Conservation (phyloP, 2,329 filamentous ascomycete genomes). For the Beauveria varroae region DNA sequence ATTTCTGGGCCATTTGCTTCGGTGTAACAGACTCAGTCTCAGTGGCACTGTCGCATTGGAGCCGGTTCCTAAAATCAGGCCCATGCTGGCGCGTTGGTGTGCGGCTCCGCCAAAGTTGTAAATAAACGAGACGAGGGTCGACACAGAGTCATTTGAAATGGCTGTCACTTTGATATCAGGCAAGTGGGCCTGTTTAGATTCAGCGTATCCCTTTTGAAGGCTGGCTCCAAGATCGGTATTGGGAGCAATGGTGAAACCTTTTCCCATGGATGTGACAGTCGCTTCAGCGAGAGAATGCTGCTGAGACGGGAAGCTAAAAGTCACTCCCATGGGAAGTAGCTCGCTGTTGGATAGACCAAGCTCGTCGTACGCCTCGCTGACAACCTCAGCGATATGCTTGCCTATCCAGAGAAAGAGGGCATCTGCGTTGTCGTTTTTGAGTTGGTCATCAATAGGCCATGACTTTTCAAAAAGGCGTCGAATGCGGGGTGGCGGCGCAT, state of each 20-base stretch:
- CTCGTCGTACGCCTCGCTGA: slow-evolving; percentile 46
- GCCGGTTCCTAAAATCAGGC: slow-evolving; percentile 73
- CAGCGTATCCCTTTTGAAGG: slow-evolving; percentile 51
- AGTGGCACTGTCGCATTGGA: slow-evolving; percentile 76
- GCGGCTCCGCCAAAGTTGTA: slow-evolving; percentile 57
- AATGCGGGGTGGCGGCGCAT: slow-evolving; percentile 30
- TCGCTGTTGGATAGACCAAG: slow-evolving; percentile 34
- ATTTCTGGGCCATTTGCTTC: slow-evolving; percentile 49
- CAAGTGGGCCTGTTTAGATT: slow-evolving; percentile 37
- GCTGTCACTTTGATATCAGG: slow-evolving; percentile 64
- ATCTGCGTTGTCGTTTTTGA: slow-evolving; percentile 68
- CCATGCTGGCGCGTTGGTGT: slow-evolving; percentile 64
- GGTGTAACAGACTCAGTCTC: slow-evolving; percentile 52
- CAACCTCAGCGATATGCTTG: slow-evolving; percentile 65
- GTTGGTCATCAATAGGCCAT: slow-evolving; percentile 66
- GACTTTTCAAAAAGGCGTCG: slow-evolving; percentile 57
- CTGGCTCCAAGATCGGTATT: slow-evolving; percentile 53
- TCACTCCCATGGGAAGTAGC: slow-evolving; percentile 57
- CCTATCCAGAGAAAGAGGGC: slow-evolving; percentile 79
- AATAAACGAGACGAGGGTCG: slow-evolving; percentile 69
- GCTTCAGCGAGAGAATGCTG: slow-evolving; percentile 57
- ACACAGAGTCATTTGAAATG: slow-evolving; percentile 76
- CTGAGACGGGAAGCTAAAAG: slow-evolving; percentile 64
- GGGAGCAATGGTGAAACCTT: slow-evolving; percentile 57
- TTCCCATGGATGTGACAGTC: slow-evolving; percentile 61